Percentiles rank a stretch among this genome's conserved stretches.
Evolutionary conservation across 2,329 filamentous ascomycete genomes (phyloP).

Genomic region (Myriangium duriaei): DNA sequence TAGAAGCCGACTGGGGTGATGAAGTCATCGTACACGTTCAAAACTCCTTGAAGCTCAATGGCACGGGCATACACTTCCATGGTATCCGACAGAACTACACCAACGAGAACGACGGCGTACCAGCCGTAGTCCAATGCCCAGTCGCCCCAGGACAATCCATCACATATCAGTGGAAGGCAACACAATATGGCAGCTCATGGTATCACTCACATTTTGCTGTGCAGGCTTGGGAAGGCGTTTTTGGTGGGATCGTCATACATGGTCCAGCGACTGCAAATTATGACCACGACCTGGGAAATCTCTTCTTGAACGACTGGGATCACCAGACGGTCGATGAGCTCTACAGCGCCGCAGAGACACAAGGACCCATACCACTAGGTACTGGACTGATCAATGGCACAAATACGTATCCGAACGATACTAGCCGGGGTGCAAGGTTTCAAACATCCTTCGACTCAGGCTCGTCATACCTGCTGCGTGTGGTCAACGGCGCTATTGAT

Average conservation of each 20-base stretch:
- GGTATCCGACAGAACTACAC: slow-evolving; percentile 38
- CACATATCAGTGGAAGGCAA: slow-evolving; percentile 26
- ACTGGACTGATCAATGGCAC: slow-evolving; percentile 34
- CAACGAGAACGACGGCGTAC: slow-evolving; percentile 40
- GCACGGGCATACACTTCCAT: slow-evolving; percentile 40
- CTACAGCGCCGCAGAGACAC: slow-evolving; percentile 18
- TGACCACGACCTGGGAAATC: slow-evolving; percentile 27
- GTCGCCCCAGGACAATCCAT: slow-evolving; percentile 21
- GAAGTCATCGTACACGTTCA: slow-evolving; percentile 22
- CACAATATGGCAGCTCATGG: slow-evolving; percentile 29
- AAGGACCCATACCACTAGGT: slow-evolving; percentile 26
- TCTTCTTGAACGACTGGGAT: slow-evolving; percentile 26
- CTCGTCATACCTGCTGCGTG: slow-evolving; percentile 20
- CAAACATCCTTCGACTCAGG: slow-evolving; percentile 15
- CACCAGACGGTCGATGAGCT: slow-evolving; percentile 27
- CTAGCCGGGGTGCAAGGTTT: slow-evolving; percentile 20
- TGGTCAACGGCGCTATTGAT: slow-evolving; percentile 26
- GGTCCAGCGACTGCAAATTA: slow-evolving; percentile 28
- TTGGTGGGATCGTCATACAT: slow-evolving; percentile 29
- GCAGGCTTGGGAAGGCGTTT: slow-evolving; percentile 29
- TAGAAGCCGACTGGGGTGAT: slow-evolving; percentile 23
- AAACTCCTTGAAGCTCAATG: slow-evolving; percentile 24
- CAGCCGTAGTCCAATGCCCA: slow-evolving; percentile 34
- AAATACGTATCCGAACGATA: slow-evolving; percentile 24
- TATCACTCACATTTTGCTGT: slow-evolving; percentile 31